These are phyloP conservation scores for Fusarium sp. DNA, from an alignment of 2,329 filamentous ascomycete species.

Conservation along the genomic window DNA sequence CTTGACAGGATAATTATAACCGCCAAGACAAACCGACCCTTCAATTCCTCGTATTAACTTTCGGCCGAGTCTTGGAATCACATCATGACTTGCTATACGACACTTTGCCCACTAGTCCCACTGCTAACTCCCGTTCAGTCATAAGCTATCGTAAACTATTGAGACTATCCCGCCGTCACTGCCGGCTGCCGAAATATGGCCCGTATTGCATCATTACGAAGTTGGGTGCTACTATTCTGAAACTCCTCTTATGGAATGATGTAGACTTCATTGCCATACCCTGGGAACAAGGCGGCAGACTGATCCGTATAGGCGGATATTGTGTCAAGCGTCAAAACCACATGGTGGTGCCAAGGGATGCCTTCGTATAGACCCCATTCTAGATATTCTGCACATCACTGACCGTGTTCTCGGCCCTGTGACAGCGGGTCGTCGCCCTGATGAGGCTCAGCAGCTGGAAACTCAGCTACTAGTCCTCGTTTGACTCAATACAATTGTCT, in stretches of 20 bases:
- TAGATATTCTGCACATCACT: constrained; percentile 49
- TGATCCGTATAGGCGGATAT: too few relatives aligned
- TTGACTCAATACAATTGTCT: constrained; percentile 48
- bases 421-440: constrained; percentile 45
- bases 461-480: constrained; percentile 52
- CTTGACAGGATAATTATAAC: neutral
- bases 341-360: constrained; percentile 22
- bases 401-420: constrained; percentile 41
- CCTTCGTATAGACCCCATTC: constrained; percentile 39
- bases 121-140: constrained; percentile 27
- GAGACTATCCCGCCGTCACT: constrained; percentile 44
- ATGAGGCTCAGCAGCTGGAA: constrained; percentile 43
- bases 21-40: neutral
- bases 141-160: neutral
- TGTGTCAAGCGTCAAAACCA: constrained; percentile 22
- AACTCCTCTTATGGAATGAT: constrained; percentile 45
- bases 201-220: constrained; percentile 42
- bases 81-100: constrained; percentile 9
- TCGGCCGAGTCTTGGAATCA: constrained; percentile 12
- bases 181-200: constrained; percentile 33
- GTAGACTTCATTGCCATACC: constrained; percentile 45
- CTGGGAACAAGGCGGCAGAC: too few relatives aligned
- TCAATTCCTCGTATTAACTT: constrained; percentile 16
- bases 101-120: constrained; percentile 40
- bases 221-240: constrained; percentile 13